A percentile compares a stretch with the other conserved stretches of the same genome.
Conservation (phyloP, 108 stramenopile species). For the Fragilariopsis cylindrus region DNA sequence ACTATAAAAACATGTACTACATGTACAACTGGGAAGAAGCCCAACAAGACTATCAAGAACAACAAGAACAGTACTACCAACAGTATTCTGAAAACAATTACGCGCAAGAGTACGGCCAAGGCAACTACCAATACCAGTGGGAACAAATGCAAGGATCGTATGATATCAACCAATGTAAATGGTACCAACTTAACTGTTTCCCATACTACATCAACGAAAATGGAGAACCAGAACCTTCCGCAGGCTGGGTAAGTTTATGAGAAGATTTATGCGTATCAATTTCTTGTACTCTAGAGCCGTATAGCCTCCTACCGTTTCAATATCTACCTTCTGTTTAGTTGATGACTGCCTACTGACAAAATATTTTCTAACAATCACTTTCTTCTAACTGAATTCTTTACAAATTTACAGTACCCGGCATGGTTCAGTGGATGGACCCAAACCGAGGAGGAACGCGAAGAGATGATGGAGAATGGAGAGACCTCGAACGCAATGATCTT, state of each 20-base stretch:
- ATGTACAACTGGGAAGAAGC: constrained; percentile 32
- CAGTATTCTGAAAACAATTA: constrained; percentile 30
- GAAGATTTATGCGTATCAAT: too few relatives aligned
- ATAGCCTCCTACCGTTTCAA: too few relatives aligned
- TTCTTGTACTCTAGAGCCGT: too few relatives aligned
- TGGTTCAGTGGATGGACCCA: constrained; percentile 56
- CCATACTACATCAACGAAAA: constrained; percentile 32
- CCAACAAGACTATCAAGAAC: constrained; percentile 44
- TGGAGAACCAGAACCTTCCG: constrained; percentile 18
- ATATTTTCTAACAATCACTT: too few relatives aligned
- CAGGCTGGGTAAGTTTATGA: not conserved
- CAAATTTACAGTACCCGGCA: constrained; percentile 16
- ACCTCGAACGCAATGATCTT: constrained; percentile 43
- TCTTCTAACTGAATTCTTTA: too few relatives aligned
- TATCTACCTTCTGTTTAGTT: too few relatives aligned
- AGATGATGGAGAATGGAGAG: constrained; percentile 28
- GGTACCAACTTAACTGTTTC: constrained; percentile 54
- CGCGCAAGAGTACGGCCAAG: constrained; percentile 6
- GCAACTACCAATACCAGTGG: constrained; percentile 20
- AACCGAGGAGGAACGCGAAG: constrained; percentile 33
- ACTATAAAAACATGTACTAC: constrained; percentile 36
- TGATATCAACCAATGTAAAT: constrained; percentile 43
- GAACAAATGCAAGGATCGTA: constrained; percentile 2
- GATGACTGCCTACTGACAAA: too few relatives aligned
- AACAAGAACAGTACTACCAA: constrained; percentile 40